Evolutionary conservation across 2,329 filamentous ascomycete species (phyloP).

Genomic region (Beauveria brongniartii): DNA sequence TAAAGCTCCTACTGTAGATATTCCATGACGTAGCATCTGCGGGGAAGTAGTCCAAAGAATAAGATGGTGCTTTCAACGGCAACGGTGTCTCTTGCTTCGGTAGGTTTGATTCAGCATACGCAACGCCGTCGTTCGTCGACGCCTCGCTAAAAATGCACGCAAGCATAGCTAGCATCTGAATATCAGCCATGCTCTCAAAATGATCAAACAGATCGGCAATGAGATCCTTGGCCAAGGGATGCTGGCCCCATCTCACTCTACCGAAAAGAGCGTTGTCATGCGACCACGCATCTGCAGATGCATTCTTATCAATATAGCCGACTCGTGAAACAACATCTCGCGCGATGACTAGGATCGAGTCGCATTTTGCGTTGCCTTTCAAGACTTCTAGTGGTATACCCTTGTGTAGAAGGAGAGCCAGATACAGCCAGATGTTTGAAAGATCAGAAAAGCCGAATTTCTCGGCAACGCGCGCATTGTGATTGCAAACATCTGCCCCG

Average conservation of each 20-base stretch:
- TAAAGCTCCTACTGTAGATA: constrained; percentile 41
- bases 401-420: constrained; percentile 68
- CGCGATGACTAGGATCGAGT: constrained; percentile 62
- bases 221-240: constrained; percentile 54
- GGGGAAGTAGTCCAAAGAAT: constrained; percentile 60
- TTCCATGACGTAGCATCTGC: constrained; percentile 48
- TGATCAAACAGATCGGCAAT: constrained; percentile 55
- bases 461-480: constrained; percentile 73
- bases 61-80: constrained; percentile 56
- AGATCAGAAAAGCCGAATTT: constrained; percentile 63
- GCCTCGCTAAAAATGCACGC: constrained; percentile 62
- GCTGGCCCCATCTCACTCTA: constrained; percentile 59
- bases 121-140: constrained; percentile 44
- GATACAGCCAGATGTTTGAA: constrained; percentile 75
- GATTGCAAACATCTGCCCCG: constrained; percentile 69
- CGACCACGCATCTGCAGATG: constrained; percentile 12
- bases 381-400: constrained; percentile 64
- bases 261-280: constrained; percentile 35
- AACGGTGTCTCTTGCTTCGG: constrained; percentile 54
- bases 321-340: constrained; percentile 47
- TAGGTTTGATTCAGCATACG: constrained; percentile 49
- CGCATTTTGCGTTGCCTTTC: constrained; percentile 41
- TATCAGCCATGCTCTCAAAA: constrained; percentile 53
- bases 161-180: constrained; percentile 66
- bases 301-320: constrained; percentile 8